Base-by-base conservation (phyloP, 148 eudicot genomes). In the Talinum fruticosum region DNA sequence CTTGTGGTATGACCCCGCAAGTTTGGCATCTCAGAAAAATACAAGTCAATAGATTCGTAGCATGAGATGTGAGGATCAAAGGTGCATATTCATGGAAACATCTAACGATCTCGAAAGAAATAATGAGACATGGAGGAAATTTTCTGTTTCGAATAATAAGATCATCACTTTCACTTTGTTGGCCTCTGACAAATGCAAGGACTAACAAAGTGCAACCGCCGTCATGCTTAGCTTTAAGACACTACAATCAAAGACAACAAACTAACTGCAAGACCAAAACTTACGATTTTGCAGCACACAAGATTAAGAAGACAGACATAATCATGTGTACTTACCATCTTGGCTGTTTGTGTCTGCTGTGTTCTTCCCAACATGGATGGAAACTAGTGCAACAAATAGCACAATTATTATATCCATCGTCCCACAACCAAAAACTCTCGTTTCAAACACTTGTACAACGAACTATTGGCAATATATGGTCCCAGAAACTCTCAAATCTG, bases 251-350 rank as follows among this genome's bases (percentile, higher is more conserved):
- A n/a, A 51, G 57, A 51, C 19, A 51, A 51, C 23, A 76, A 29
- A 51, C 28, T 41, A 10, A 12, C 64, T 8, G 29, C 32, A 28
- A 72, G 53, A 8, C 21, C 24, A 47, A 72, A 10, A 49, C 64
- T 47, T 18, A 29, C 0, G 70, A 15, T 51, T 41, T 41, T 51
- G 29, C 14, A 53, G 77, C 61, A 66, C 28, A 14, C 76, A 47
- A 38, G 51, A 2, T 51, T 26, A 75, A 29, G n/a, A 51, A 66
- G 30, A 59, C 47, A 10, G 5, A 81, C 28, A 65, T 5, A 51
- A 71, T 10, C 32, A 69, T 26, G 36, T 0, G 37, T 26, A 76
- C 91, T 84, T 87, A 90, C 94, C 5, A 75, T 90, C 94, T 79
- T 62, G 72, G n/a, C 18, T 34, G 72, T 82, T 37, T 49, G 90